phyloP scores from a whole-genome alignment of 768 basidiomycete genomes.

The Chalciporus pseudorubinellus region DNA sequence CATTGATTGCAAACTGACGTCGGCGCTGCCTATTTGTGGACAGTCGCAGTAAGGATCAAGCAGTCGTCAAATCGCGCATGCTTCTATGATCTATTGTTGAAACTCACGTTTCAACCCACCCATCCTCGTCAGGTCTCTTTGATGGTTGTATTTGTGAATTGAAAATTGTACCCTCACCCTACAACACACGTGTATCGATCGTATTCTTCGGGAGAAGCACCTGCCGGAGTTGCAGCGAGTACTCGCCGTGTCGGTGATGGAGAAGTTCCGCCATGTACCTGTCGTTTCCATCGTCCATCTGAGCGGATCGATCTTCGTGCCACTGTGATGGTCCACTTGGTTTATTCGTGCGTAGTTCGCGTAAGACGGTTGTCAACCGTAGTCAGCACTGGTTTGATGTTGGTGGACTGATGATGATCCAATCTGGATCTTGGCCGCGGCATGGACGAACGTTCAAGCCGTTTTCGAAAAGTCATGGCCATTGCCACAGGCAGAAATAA shows the following conservation, averaged over 20 bases:
- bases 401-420: neutral
- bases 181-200: slow-evolving; percentile 18
- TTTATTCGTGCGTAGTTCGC: neutral
- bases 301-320: slow-evolving; percentile 9
- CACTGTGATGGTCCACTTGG: neutral
- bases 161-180: neutral
- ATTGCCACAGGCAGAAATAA: too few species aligned
- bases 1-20: slow-evolving; percentile 3
- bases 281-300: neutral
- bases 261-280: neutral
- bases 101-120: slow-evolving; percentile 3
- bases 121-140: neutral
- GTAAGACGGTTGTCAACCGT: neutral
- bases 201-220: neutral
- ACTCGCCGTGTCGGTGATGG: neutral
- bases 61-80: neutral
- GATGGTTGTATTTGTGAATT: neutral
- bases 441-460: neutral
- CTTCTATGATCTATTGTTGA: slow-evolving; percentile 11
- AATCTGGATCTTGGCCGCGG: slow-evolving; percentile 9
- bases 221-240: neutral
- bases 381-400: neutral
- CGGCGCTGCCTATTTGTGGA: neutral
- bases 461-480: neutral
- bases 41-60: neutral